Base-by-base conservation (phyloP, 2,329 filamentous ascomycete species). In the Ramularia endophylla region DNA sequence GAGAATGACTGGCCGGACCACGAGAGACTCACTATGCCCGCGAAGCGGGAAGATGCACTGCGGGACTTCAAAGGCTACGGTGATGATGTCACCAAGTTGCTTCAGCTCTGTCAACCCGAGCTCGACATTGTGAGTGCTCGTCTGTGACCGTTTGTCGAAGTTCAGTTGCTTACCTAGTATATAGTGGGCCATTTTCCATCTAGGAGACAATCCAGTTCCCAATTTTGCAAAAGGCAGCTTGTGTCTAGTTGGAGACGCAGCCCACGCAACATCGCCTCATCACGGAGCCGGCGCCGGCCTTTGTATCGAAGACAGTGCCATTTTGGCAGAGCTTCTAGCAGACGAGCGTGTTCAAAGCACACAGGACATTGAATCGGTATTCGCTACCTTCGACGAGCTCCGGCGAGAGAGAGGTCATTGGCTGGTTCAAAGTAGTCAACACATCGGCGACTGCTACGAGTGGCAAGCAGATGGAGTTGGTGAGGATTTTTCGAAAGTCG, bases 361-460 rank as follows among this genome's bases (percentile, higher is more conserved):
- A 12, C 37, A 44, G 9, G 50, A 56, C 15, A 33, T 59, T 9
- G 49, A 60, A 59, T 57, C 53, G 0, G 70, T 66, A 4, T 61
- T 74, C 16, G 28, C 47, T 19, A 56, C 59, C 2, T 74, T 68
- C 44, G 63, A 63, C 27, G 50, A 57, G 0, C 53, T 63, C 2
- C 53, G 71, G 3, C 59, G 63, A 11, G 63, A 63, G 27, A 59
- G 71, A 4, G 67, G 65, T 1, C 68, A 71, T 50, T 69, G 64
- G 61, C 59, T 73, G 0, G 65, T 73, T 6, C 43, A 56, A 25
- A 64, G 63, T 29, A 69, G 65, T 27, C 55, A 64, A 11, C 57
- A 60, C 12, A 60, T 61, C 1, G 63, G 64, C 2, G 59, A 66
- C n/a, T 50, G 69, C 13, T 69, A 68, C 27, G 62, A 62, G 38